phyloP scores from a whole-genome alignment of 2,329 filamentous ascomycete genomes.

The Apiospora phragmitis region DNA sequence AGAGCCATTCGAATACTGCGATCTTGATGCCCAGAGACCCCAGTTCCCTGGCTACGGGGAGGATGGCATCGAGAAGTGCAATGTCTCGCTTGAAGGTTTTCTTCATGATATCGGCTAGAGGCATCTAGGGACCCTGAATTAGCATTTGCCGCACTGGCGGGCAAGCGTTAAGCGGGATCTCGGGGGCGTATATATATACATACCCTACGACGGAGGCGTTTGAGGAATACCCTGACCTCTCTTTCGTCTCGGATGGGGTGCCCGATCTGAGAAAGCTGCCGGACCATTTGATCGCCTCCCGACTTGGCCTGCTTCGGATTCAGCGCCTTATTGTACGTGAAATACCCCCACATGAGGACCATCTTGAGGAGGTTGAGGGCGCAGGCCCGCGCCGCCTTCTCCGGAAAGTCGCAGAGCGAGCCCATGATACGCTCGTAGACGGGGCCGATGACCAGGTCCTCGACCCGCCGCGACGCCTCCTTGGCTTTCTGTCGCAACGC shows the following conservation, averaged over 20 bases:
- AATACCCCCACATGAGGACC: background rate
- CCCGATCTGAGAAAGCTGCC: conserved; percentile 5
- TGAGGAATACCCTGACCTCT: background rate
- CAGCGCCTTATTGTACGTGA: background rate
- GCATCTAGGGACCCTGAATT: background rate
- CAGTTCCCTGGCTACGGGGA: background rate
- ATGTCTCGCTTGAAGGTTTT: background rate
- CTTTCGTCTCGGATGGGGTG: background rate
- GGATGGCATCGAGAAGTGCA: background rate
- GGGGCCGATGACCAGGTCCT: background rate
- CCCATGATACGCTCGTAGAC: conserved; percentile 4
- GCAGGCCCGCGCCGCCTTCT: background rate
- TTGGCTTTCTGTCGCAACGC: background rate
- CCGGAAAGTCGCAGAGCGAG: conserved; percentile 4
- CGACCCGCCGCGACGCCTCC: background rate
- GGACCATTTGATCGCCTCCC: background rate
- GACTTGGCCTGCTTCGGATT: background rate
- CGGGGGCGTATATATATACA: background rate
- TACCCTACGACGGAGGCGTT: background rate
- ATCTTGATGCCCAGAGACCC: background rate
- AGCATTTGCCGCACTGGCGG: background rate
- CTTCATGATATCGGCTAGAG: background rate
- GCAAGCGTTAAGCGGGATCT: background rate
- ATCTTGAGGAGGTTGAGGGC: background rate
- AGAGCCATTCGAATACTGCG: background rate